phyloP scores from a whole-genome alignment of 2,329 filamentous ascomycete genomes.

The Alternaria gansuensis region DNA sequence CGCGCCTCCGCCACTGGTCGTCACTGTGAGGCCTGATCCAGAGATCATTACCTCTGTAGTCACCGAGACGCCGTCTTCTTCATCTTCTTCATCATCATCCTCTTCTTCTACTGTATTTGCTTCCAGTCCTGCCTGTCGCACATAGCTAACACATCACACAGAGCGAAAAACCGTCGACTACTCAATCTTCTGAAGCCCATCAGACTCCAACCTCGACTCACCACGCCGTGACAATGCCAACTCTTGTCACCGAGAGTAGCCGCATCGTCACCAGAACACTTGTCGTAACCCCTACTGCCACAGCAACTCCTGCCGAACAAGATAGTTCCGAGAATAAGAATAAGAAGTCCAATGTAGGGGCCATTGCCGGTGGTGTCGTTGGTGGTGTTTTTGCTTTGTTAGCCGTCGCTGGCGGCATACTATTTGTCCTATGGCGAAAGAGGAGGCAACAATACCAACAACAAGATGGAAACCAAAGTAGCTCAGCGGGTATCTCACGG shows the following conservation, averaged over 20 bases:
- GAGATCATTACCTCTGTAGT: constrained; percentile 43
- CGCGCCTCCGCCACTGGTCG: constrained; percentile 43
- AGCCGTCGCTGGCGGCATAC: constrained; percentile 47
- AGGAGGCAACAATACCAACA: constrained; percentile 33
- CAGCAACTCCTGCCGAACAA: constrained; percentile 26
- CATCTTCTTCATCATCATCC: constrained; percentile 7
- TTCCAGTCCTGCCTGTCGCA: constrained; percentile 19
- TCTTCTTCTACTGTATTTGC: constrained; percentile 30
- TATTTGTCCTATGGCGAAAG: constrained; percentile 55
- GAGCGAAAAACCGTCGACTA: constrained; percentile 30
- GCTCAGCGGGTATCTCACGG: constrained; percentile 45
- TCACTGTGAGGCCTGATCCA: constrained; percentile 34
- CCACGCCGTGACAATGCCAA: constrained; percentile 38
- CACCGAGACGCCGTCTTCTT: constrained; percentile 30
- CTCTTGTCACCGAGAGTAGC: constrained; percentile 57
- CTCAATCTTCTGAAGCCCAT: constrained; percentile 24
- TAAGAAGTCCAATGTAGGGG: constrained; percentile 48
- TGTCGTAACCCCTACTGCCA: constrained; percentile 47
- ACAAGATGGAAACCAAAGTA: constrained; percentile 25
- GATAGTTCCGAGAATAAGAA: constrained; percentile 23
- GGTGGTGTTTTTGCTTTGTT: constrained; percentile 52
- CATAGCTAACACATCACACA: constrained; percentile 22
- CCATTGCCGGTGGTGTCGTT: constrained; percentile 59
- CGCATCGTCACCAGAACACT: constrained; percentile 57
- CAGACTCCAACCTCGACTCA: constrained; percentile 18